Base-by-base conservation (phyloP, 768 basidiomycete genomes). In the Calocera viscosa region DNA sequence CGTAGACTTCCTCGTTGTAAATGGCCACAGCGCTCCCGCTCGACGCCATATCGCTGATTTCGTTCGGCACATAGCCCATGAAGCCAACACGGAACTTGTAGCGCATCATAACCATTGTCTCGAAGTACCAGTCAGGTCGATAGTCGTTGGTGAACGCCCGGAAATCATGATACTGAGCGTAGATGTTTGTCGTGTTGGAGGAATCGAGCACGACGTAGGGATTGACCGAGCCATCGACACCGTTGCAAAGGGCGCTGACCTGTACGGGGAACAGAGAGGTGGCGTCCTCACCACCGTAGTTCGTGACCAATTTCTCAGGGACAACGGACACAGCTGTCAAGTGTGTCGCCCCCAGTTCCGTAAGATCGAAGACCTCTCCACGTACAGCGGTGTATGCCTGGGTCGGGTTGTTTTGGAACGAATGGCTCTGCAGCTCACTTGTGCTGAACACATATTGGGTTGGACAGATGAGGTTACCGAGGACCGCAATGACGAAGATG, bases 121-220 rank as follows among this genome's bases (percentile, higher is more conserved):
- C 89, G 70, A 90, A 94, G 76, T 98, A 99, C 96, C 96, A 99
- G 74, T 99, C 96, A 0, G 96, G 95, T 10, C 96, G 85, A 0
- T 89, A 88, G 73, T 98, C 95, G 68, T 86, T 89, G 64, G 74
- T 76, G 73, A 81, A 86, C 0, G 87, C 87, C 19, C 95, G 89
- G 84, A 99, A 99, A 74, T 99, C 95, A 75, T 98, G 96, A 75
- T 98, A 99, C 72, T 85, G 80, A 0, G 88, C 80, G 72, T 94
- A 89, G 19, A 87, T 84, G 73, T 83, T 82, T 30, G 79, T 73
- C 0, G 75, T 74, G 78, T 98, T 99, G 70, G 80, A 80, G 5
- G 89, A 83, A 71, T 86, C 83, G 69, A 95, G 80, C 1, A 82
- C 81, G 24, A 99, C 85, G 75, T 88, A 99, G 0, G 90, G 91